These are phyloP conservation scores for Remersonia thermophila DNA, from an alignment of 2,329 filamentous ascomycete genomes.

Conservation along the genomic window DNA sequence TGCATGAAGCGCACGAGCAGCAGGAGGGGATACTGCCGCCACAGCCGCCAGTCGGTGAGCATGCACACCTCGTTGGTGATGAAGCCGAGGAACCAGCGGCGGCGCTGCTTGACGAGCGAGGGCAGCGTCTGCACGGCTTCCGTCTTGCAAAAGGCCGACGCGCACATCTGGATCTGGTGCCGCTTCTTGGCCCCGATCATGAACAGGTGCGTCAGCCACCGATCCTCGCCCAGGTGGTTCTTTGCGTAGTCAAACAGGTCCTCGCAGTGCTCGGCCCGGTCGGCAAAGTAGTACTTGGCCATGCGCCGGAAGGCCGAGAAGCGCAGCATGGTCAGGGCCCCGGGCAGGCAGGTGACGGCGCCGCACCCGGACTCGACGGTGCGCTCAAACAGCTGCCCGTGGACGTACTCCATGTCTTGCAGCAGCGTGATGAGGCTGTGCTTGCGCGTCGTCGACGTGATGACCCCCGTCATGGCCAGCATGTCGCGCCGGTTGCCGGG, in stretches of 20 bases:
- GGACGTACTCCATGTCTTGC: slow-evolving; percentile 97
- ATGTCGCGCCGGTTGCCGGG: slow-evolving; percentile 85
- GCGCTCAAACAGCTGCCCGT: slow-evolving; percentile 90
- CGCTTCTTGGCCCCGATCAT: slow-evolving; percentile 93
- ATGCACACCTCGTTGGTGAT: slow-evolving; percentile 98
- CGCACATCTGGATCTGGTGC: slow-evolving; percentile 96
- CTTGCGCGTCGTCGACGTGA: slow-evolving; percentile 83
- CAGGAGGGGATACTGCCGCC: slow-evolving; percentile 80
- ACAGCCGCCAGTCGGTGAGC: slow-evolving; percentile 86
- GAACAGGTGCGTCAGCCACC: slow-evolving; percentile 95
- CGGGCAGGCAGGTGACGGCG: slow-evolving; percentile 85
- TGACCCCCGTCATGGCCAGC: slow-evolving; percentile 95
- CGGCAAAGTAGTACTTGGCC: slow-evolving; percentile 97
- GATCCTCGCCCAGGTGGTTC: slow-evolving; percentile 86
- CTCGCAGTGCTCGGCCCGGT: slow-evolving; percentile 89
- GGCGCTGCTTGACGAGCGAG: slow-evolving; percentile 83
- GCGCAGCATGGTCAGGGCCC: slow-evolving; percentile 87
- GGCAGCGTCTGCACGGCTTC: slow-evolving; percentile 84
- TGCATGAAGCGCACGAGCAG: slow-evolving; percentile 84
- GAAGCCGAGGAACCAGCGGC: slow-evolving; percentile 93
- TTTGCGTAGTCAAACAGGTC: slow-evolving; percentile 96
- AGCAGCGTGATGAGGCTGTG: slow-evolving; percentile 82
- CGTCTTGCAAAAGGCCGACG: slow-evolving; percentile 94
- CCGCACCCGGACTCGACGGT: slow-evolving; percentile 92
- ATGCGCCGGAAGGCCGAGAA: slow-evolving; percentile 94